Conservation (phyloP, 345 rosid genomes). For the Euphorbia pulcherrima region DNA sequence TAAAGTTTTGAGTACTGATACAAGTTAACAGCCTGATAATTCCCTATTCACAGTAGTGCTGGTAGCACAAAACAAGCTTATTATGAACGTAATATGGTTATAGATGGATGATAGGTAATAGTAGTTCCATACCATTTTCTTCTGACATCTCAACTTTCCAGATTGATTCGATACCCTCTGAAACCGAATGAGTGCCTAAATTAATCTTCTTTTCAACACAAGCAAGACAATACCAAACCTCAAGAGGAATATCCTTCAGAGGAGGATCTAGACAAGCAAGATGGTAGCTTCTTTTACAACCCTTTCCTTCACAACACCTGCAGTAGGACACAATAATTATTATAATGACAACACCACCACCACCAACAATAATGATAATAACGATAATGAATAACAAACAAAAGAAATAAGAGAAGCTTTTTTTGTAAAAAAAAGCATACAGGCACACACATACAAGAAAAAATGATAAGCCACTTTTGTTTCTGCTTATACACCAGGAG, state of each 20-base stretch:
- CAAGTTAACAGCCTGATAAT: constrained; percentile 1
- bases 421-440: no score
- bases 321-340: constrained; percentile 10
- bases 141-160: constrained; percentile 34
- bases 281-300: constrained; percentile 46
- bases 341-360: no score
- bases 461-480: background rate
- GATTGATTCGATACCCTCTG: constrained; percentile 49
- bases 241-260: constrained; percentile 34
- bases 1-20: background rate
- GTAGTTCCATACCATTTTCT: constrained; percentile 32
- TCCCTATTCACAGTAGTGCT: background rate
- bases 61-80: background rate
- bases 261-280: constrained; percentile 47
- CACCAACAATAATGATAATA: background rate
- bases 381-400: background rate
- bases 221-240: constrained; percentile 46
- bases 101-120: background rate
- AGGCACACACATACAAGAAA: background rate
- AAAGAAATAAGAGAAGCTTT: background rate
- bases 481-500: background rate
- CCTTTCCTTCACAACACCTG: constrained; percentile 52
- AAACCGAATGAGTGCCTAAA: constrained; percentile 39
- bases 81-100: background rate
- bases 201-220: constrained; percentile 46